Evolutionary conservation across 2,329 filamentous ascomycete species (phyloP).

Genomic region (Calonectria naviculata): DNA sequence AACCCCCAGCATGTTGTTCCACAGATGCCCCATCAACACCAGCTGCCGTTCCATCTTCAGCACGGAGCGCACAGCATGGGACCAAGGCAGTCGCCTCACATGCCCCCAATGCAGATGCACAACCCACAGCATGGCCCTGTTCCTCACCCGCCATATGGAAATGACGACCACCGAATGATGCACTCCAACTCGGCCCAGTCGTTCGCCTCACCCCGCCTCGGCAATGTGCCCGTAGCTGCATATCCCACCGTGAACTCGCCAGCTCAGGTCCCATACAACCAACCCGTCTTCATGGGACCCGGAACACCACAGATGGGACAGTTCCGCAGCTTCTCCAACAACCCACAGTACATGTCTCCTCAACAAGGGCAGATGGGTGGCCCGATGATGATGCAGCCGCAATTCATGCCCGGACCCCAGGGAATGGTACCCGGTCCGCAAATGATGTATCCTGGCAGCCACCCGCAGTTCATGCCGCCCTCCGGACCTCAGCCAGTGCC

Average conservation of each 20-base stretch:
- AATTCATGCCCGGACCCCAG: constrained; percentile 81
- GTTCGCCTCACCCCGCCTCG: constrained; percentile 85
- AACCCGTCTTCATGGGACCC: constrained; percentile 78
- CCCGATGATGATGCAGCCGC: constrained; percentile 85
- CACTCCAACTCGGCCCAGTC: constrained; percentile 85
- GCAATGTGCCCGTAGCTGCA: constrained; percentile 74
- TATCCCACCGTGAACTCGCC: constrained; percentile 77
- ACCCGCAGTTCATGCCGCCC: constrained; percentile 72
- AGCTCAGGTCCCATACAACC: constrained; percentile 76
- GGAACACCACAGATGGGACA: constrained; percentile 77
- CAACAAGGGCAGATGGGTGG: constrained; percentile 78
- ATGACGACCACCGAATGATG: constrained; percentile 90
- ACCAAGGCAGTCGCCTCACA: constrained; percentile 78
- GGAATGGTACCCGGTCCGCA: constrained; percentile 77
- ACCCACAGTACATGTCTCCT: constrained; percentile 75
- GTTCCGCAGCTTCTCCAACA: constrained; percentile 78
- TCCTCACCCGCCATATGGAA: constrained; percentile 74
- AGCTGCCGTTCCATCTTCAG: constrained; percentile 85
- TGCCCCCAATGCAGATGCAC: constrained; percentile 82
- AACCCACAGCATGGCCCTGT: constrained; percentile 77
- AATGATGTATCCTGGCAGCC: constrained; percentile 83
- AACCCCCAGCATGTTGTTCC: constrained; percentile 76
- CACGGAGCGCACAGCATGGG: constrained; percentile 76
- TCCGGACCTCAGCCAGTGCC: constrained; percentile 68
- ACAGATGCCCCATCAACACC: constrained; percentile 84